Conservation (phyloP, 1,284 basidiomycete species). For the Omphalotus olearius region DNA sequence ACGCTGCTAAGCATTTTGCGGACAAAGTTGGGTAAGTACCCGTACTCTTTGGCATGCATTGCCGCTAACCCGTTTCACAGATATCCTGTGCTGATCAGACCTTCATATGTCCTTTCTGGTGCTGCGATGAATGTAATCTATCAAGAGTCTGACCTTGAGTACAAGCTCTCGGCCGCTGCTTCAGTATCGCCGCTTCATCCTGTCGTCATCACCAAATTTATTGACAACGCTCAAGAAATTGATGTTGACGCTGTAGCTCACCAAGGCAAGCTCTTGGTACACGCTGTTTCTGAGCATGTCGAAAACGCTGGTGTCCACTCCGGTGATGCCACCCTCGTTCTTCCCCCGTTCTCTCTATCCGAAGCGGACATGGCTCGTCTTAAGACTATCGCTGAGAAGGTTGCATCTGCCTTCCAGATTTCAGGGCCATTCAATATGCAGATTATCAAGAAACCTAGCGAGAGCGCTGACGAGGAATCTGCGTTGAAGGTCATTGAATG, state of each 20-base stretch:
- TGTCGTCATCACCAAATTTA: constrained; percentile 98
- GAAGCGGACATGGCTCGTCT: constrained; percentile 79
- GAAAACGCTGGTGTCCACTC: constrained; percentile 99
- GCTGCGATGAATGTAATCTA: constrained; percentile 99
- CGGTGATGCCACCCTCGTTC: constrained; percentile 95
- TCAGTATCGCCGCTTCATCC: constrained; percentile 96
- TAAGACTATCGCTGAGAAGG: constrained; percentile 93
- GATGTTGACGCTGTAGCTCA: constrained; percentile 97
- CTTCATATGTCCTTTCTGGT: constrained; percentile 96
- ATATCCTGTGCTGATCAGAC: constrained; percentile 94
- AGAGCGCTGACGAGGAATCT: constrained; percentile 50
- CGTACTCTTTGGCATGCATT: neutral
- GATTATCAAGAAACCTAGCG: constrained; percentile 84
- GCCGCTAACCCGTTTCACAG: constrained; percentile 35
- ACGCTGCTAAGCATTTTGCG: constrained; percentile 91
- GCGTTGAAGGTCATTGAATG: constrained; percentile 98
- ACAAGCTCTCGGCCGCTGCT: constrained; percentile 93
- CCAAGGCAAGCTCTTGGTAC: constrained; percentile 91
- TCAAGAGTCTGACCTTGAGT: constrained; percentile 85
- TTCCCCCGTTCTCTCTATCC: constrained; percentile 90
- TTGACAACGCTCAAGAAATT: constrained; percentile 96
- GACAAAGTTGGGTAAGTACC: constrained; percentile 69
- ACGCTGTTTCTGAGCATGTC: constrained; percentile 97
- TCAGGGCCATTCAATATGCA: constrained; percentile 99
- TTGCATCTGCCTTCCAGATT: constrained; percentile 92